A percentile compares a stretch with the other conserved stretches of the same genome.
Evolutionary conservation across 1,139 yeast genomes (phyloP).

Genomic region (Komagataea norvegica): DNA sequence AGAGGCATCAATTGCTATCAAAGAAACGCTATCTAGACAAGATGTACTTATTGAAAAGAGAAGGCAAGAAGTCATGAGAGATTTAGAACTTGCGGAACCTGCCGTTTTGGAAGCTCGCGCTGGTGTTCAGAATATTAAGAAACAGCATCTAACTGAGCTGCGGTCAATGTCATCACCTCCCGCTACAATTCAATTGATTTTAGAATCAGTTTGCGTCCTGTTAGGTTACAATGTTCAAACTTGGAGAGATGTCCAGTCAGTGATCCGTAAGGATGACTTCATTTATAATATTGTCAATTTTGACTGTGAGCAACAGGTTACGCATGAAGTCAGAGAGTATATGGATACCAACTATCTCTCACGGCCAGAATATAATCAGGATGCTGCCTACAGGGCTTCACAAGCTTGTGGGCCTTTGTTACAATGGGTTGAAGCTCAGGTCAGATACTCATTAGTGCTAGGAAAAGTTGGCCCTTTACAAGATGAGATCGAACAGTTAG

Average conservation of each 20-base stretch:
- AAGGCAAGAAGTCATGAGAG: constrained; percentile 50
- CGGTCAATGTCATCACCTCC: constrained; percentile 93
- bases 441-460: constrained; percentile 62
- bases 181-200: constrained; percentile 72
- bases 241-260: constrained; percentile 85
- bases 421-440: constrained; percentile 88
- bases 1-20: constrained; percentile 78
- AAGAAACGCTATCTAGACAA: constrained; percentile 63
- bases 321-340: constrained; percentile 44
- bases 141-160: constrained; percentile 85
- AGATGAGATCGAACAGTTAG: constrained; percentile 58
- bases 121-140: constrained; percentile 88
- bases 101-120: constrained; percentile 77
- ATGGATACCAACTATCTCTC: constrained; percentile 62
- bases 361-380: constrained; percentile 62
- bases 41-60: constrained; percentile 59
- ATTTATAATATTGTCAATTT: constrained; percentile 77
- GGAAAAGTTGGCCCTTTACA: constrained; percentile 73
- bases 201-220: constrained; percentile 84
- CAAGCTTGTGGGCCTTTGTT: constrained; percentile 93
- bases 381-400: constrained; percentile 80
- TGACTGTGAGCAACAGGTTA: constrained; percentile 57
- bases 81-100: constrained; percentile 76
- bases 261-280: constrained; percentile 81
- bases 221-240: constrained; percentile 63